Conservation (phyloP, 306 rosid species). For the Acacia crassicarpa region DNA sequence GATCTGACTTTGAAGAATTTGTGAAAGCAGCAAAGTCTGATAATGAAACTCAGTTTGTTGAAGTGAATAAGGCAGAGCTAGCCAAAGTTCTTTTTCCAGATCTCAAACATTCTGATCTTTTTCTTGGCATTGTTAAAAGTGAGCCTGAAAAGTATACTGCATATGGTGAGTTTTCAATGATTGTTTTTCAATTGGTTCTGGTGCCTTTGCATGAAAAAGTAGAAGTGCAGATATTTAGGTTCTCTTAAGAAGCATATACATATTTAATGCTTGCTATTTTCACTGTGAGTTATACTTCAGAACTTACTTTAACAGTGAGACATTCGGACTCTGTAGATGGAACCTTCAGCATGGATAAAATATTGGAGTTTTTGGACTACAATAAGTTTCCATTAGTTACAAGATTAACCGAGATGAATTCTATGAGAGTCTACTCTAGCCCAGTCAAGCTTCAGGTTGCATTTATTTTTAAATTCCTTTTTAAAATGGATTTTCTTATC, state of each 20-base stretch:
- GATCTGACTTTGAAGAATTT: slow-evolving; percentile 69
- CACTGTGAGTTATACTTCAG: slow-evolving; percentile 4
- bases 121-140: slow-evolving; percentile 76
- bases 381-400: slow-evolving; percentile 88
- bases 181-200: background rate
- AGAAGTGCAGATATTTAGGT: slow-evolving; percentile 5
- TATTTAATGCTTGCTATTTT: slow-evolving; percentile 14
- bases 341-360: slow-evolving; percentile 50
- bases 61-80: slow-evolving; percentile 54
- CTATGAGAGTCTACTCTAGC: slow-evolving; percentile 70
- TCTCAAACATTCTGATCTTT: slow-evolving; percentile 41
- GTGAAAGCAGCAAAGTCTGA: slow-evolving; percentile 70
- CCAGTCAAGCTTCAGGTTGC: slow-evolving; percentile 84
- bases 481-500: slow-evolving; percentile 3
- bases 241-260: background rate
- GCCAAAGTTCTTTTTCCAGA: slow-evolving; percentile 75
- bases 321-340: slow-evolving; percentile 64
- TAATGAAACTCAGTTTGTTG: slow-evolving; percentile 81
- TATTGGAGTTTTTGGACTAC: slow-evolving; percentile 69
- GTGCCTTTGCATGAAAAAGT: background rate
- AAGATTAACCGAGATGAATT: slow-evolving; percentile 71
- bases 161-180: slow-evolving; percentile 61
- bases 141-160: slow-evolving; percentile 82
- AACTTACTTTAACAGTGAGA: slow-evolving; percentile 22
- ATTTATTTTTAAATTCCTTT: slow-evolving; percentile 29